Evolutionary conservation across 441 rosid species (phyloP).

Genomic region (Populus hybrid): DNA sequence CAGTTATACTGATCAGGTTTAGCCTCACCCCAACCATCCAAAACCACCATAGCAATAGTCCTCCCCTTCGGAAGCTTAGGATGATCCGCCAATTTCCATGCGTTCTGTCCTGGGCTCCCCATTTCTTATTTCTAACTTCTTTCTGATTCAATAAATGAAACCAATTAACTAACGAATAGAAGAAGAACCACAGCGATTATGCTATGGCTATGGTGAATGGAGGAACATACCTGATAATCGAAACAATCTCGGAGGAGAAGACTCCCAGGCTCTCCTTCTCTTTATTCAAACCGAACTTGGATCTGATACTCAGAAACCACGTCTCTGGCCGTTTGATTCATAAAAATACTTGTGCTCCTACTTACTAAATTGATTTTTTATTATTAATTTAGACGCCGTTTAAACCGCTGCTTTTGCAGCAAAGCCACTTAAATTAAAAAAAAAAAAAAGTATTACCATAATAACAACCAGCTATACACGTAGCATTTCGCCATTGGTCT

Average conservation of each 20-base stretch:
- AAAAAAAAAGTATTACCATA: too few relatives aligned
- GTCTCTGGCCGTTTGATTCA: too few relatives aligned
- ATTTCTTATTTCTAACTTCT: slow-evolving; percentile 12
- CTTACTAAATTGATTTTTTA: neutral
- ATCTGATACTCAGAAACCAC: too few relatives aligned
- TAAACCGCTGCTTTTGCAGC: neutral
- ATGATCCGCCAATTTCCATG: slow-evolving; percentile 78
- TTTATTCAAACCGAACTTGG: too few relatives aligned
- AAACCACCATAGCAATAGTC: slow-evolving; percentile 67
- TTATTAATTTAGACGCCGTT: neutral
- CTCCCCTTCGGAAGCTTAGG: slow-evolving; percentile 79
- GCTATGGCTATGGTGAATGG: neutral
- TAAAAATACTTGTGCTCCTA: neutral
- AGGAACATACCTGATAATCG: neutral
- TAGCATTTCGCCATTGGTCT: neutral
- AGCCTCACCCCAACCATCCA: slow-evolving; percentile 98
- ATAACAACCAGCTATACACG: neutral
- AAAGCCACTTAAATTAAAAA: neutral
- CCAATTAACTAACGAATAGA: neutral
- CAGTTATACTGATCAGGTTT: slow-evolving; percentile 81
- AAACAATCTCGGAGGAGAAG: neutral
- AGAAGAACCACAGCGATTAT: neutral
- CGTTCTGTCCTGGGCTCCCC: slow-evolving; percentile 36
- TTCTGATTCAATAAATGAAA: neutral
- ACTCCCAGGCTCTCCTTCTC: too few relatives aligned